Base-by-base conservation (phyloP, 352 stramenopile genomes). In the Pythium brassicae region DNA sequence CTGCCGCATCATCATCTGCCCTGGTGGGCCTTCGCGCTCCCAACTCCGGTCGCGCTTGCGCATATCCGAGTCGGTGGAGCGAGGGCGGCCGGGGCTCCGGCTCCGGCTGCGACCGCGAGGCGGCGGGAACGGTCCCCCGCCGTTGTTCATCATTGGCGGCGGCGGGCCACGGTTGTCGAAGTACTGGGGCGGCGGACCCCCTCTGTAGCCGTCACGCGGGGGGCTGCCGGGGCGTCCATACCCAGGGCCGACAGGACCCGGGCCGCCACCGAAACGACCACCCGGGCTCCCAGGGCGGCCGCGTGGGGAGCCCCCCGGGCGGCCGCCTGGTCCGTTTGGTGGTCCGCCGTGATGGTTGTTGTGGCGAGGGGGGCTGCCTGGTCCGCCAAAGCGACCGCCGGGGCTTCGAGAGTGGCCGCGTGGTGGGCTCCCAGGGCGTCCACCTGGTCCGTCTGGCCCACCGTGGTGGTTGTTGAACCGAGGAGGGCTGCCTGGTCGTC, bases 111-210 rank as follows among this genome's bases (percentile, higher is more conserved):
- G 55, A 27, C 70, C 65, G 35, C 69, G 69, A 40, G 69, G 62
- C 32, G 69, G 62, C 39, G 62, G 62, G 3, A 54, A 62, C 2
- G 39, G 47, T 2, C 62, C 40, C 49, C 37, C n/a, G 14, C 11
- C 39, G 17, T 45, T 63, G 49, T 63, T 70, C 59, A 65, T 74
- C 56, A 63, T 71, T 14, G 56, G 63, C 34, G 63, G 59, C 6
- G 57, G 61, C 14, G 53, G 65, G 12, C 72, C 62, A 50, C 63
- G 69, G 47, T 68, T 60, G 49, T 72, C 69, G 62, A 80, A 73
- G 50, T 60, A 50, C 40, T 60, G 32, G 15, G 49, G 42, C 2
- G 51, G 49, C 2, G 44, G 57, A 57, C 64, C 68, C 20, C 58
- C 63, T 51, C 63, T 46, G 17, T 48, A 65, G 26, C 53, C 48